phyloP scores from a whole-genome alignment of 768 basidiomycete species.

The Erythrobasidium yunnanense region DNA sequence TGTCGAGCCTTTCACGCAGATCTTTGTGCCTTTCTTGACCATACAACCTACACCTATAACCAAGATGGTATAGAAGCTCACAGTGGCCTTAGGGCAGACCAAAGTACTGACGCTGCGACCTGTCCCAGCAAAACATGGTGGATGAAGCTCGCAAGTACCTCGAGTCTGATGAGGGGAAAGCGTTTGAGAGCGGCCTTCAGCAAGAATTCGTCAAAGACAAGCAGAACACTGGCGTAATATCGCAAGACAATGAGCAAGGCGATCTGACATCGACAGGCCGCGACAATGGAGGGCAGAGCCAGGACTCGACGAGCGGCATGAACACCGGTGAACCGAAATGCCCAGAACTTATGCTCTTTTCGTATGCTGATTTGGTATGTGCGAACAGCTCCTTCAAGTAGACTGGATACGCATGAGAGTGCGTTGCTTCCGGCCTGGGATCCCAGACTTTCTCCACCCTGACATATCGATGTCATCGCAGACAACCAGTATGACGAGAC shows the following conservation, averaged over 20 bases:
- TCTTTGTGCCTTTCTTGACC: too few species aligned
- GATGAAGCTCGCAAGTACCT: slow-evolving; percentile 13
- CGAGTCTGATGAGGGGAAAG: slow-evolving; percentile 2
- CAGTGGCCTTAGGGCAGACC: too few species aligned
- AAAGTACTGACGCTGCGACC: neutral
- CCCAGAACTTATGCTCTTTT: neutral
- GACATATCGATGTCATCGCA: neutral
- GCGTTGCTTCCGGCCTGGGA: neutral
- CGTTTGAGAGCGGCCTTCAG: slow-evolving; percentile 6
- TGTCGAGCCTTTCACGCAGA: too few species aligned
- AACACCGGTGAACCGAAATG: slow-evolving; percentile 11
- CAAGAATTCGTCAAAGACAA: slow-evolving; percentile 2
- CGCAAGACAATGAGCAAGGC: neutral
- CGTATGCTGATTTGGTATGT: neutral
- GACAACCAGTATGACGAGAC: neutral
- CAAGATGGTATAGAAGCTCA: too few species aligned
- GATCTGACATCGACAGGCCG: neutral
- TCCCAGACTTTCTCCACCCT: neutral
- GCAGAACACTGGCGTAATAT: neutral
- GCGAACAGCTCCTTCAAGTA: neutral
- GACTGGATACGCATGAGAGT: neutral
- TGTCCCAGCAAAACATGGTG: neutral
- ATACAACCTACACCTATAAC: too few species aligned
- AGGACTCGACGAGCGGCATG: slow-evolving; percentile 17
- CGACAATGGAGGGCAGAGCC: slow-evolving; percentile 3